These are phyloP conservation scores for Rhodamnia rubescens DNA, from an alignment of 345 rosid genomes.

Conservation along the genomic window DNA sequence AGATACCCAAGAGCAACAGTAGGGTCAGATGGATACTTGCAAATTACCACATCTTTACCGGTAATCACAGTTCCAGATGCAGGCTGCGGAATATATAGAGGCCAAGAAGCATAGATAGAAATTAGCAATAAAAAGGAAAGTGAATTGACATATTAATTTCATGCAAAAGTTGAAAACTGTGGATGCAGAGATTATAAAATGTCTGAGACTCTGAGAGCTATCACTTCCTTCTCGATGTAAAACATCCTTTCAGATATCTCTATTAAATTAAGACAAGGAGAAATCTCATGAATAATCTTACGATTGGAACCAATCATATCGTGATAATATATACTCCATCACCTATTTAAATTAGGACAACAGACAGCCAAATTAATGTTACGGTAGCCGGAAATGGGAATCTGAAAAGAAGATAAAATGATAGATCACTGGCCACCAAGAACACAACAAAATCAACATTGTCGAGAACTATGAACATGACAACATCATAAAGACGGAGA, in stretches of 20 bases:
- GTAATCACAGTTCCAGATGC: constrained; percentile 56
- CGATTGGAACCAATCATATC: neutral
- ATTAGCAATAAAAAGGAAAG: neutral
- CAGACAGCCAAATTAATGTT: neutral
- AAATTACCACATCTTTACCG: constrained; percentile 53
- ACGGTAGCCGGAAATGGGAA: neutral
- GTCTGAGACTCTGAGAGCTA: neutral
- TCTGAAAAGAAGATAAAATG: neutral
- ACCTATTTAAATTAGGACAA: neutral
- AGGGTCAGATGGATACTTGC: constrained; percentile 84
- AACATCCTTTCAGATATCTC: neutral
- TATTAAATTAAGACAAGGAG: neutral
- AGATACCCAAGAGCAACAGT: constrained; percentile 60
- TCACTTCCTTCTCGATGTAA: neutral
- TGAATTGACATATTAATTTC: neutral
- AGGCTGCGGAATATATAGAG: constrained; percentile 28
- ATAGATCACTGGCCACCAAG: neutral
- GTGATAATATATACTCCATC: neutral
- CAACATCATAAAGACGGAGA: neutral
- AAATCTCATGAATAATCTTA: neutral
- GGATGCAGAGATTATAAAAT: neutral
- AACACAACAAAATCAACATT: neutral
- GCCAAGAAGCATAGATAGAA: neutral
- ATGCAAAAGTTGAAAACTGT: neutral
- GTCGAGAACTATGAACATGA: neutral